Percentiles rank a stretch among this genome's conserved stretches.
Evolutionary conservation across 148 eudicot species (phyloP).

Genomic region (Heliosperma pusillum): DNA sequence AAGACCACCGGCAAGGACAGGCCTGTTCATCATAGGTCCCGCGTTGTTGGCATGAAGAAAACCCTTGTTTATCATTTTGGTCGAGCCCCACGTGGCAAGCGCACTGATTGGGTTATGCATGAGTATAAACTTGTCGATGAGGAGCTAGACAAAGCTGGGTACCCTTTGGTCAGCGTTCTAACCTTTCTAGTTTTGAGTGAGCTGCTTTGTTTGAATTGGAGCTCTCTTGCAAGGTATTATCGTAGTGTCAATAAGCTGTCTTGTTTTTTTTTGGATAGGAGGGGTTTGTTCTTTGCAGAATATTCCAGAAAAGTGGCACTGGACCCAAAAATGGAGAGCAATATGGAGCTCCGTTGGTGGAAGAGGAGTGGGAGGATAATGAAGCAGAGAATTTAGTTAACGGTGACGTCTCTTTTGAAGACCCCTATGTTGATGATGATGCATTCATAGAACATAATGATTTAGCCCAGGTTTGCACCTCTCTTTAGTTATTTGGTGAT

Average conservation of each 20-base stretch:
- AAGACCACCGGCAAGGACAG: constrained; percentile 89
- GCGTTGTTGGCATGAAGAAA: constrained; percentile 76
- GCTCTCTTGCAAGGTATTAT: background rate
- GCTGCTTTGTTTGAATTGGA: background rate
- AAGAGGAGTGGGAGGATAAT: constrained; percentile 89
- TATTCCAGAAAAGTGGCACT: constrained; percentile 94
- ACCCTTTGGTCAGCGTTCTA: constrained; percentile 50
- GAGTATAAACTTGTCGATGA: constrained; percentile 78
- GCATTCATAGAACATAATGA: constrained; percentile 50
- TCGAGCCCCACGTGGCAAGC: constrained; percentile 85
- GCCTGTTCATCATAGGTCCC: constrained; percentile 45
- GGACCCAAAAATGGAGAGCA: constrained; percentile 98
- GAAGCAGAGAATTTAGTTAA: constrained; percentile 37
- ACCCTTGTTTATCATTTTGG: constrained; percentile 88
- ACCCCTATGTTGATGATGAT: constrained; percentile 51
- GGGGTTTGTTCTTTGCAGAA: constrained; percentile 75
- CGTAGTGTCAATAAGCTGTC: background rate
- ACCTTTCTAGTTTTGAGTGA: no score
- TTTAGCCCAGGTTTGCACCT: constrained; percentile 55
- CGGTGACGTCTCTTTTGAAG: constrained; percentile 45
- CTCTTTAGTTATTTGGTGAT: background rate
- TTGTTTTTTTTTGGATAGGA: constrained; percentile 48
- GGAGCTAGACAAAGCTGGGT: constrained; percentile 55
- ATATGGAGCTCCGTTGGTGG: constrained; percentile 89
- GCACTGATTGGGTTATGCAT: constrained; percentile 97